phyloP scores from a whole-genome alignment of 805 yeast genomes.

The Candida jianshihensis region DNA sequence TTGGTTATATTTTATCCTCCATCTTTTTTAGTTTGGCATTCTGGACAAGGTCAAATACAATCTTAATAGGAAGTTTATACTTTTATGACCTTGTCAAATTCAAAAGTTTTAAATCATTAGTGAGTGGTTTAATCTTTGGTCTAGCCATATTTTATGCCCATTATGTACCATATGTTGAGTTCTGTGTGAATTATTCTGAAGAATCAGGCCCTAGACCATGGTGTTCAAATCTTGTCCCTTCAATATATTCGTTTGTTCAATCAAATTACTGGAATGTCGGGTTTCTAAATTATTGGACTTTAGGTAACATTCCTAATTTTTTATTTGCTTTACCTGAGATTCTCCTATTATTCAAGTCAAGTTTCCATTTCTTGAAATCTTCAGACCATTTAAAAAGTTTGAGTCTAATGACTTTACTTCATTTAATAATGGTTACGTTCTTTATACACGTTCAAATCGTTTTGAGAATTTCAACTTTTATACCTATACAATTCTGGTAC shows the following conservation, averaged over 20 bases:
- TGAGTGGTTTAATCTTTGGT: conserved; percentile 54
- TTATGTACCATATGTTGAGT: conserved; percentile 44
- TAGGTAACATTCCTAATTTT: conserved; percentile 78
- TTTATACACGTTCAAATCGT: conserved; percentile 84
- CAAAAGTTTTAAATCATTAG: conserved; percentile 26
- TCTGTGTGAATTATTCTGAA: conserved; percentile 46
- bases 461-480: conserved; percentile 68
- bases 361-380: conserved; percentile 27
- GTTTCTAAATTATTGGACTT: conserved; percentile 74
- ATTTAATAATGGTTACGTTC: conserved; percentile 44
- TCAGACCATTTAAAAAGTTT: conserved; percentile 32
- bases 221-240: conserved; percentile 57
- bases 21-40: conserved; percentile 47
- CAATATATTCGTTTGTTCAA: conserved; percentile 69
- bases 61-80: conserved; percentile 64
- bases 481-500: conserved; percentile 75
- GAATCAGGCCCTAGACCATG: conserved; percentile 43
- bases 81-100: conserved; percentile 42
- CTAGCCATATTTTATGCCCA: conserved; percentile 39
- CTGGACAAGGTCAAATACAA: conserved; percentile 67
- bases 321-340: conserved; percentile 66
- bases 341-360: conserved; percentile 34
- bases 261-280: conserved; percentile 81
- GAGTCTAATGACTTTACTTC: conserved; percentile 33
- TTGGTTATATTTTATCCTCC: conserved; percentile 12